A percentile compares a stretch with the other conserved stretches of the same genome.
Evolutionary conservation across 768 basidiomycete species (phyloP).

Genomic region (Suillus weaverae): DNA sequence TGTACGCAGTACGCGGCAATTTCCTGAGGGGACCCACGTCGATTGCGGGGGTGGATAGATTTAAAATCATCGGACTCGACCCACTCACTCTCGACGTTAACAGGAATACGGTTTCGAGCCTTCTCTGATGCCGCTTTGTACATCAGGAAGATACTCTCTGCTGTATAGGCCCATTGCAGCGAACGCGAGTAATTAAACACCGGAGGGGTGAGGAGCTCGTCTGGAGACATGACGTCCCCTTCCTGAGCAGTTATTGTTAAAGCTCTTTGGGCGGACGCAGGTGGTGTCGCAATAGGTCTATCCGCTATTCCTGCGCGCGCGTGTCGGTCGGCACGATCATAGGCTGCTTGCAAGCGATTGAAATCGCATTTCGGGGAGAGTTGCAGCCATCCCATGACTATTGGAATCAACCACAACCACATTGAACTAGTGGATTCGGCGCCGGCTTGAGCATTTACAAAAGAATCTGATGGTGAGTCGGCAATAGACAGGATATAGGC

Average conservation of each 20-base stretch:
- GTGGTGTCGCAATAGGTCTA: neutral
- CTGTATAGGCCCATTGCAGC: constrained; percentile 3
- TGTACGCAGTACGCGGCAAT: constrained; percentile 14
- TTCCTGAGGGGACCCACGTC: constrained; percentile 11
- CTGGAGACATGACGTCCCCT: constrained; percentile 1
- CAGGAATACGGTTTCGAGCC: neutral
- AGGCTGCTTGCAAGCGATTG: constrained; percentile 28
- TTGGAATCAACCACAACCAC: constrained; percentile 39
- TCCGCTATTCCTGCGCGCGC: constrained; percentile 19
- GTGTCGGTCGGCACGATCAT: constrained; percentile 25
- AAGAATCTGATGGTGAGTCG: constrained; percentile 20
- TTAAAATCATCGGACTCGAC: neutral
- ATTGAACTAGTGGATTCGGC: constrained; percentile 23
- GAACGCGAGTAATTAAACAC: constrained; percentile 8
- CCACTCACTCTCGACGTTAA: neutral
- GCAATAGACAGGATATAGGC: constrained; percentile 34
- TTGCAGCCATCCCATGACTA: constrained; percentile 37
- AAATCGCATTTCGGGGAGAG: constrained; percentile 36
- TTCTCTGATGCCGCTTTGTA: neutral
- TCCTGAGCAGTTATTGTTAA: constrained; percentile 1
- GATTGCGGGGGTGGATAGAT: constrained; percentile 8
- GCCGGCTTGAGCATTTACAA: neutral
- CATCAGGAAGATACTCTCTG: neutral
- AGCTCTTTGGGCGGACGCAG: neutral
- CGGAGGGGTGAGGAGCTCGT: constrained; percentile 4